Base-by-base conservation (phyloP, 306 rosid species). In the Vicia faba region DNA sequence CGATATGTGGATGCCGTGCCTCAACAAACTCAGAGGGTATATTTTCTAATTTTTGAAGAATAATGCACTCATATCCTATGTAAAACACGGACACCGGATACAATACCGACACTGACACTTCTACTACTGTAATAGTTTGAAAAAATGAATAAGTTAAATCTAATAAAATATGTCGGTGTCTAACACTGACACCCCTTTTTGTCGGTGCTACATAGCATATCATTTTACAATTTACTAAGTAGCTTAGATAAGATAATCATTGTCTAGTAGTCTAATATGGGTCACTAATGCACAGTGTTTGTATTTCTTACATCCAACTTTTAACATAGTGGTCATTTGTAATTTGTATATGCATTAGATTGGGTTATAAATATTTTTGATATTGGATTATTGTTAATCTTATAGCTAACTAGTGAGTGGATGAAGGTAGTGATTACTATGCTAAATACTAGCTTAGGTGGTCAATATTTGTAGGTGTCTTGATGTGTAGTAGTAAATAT, bases 21-120 rank as follows among this genome's bases (percentile, higher is more conserved):
- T 73, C 96, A 77, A 80, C 96, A 77, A 76, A 85, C 70, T 69
- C 87, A 66, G 67, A 85, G 92, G 91, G 97, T 91, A 91, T 69
- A 85, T 69, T 65, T 55, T 59, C 44, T 55, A 66, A 55, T 61
- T 9, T 43, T 26, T 65, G 59, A 57, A 36, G 62, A 58, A 58
- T 48, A 59, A 38, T 67, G 29, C 51, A 73, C 20, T 67, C 18
- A 13, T 13, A 44, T 44, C 18, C 33, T 29, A 28, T 4, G 31
- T n/a, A n/a, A 28, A 29, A 5, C 7, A 29, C 33, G 33, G 1
- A 0, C 7, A 29, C 31, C 31, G 4, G 5, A 28, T 4, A 28
- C 1, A 4, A 4, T 28, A 28, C 31, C 4, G 25, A 23, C 25
- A 23, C 6, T 29, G 33, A 29, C 33, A 29, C 5, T 6, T 29